phyloP scores from a whole-genome alignment of 768 basidiomycete species.

The Amanita fuliginea region DNA sequence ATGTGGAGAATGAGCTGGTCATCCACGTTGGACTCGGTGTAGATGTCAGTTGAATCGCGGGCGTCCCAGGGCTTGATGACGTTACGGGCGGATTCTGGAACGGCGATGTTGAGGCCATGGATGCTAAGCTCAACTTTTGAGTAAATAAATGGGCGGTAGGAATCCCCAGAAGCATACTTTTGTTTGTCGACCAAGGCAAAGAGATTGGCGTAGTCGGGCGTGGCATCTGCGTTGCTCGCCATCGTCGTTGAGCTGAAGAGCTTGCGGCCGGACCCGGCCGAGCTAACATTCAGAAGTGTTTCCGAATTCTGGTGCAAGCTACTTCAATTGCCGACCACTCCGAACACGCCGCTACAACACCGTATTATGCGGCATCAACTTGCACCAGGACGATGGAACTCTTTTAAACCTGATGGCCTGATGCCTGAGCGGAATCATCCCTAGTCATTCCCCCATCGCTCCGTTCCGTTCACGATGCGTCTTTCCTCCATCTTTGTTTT shows the following conservation, averaged over 20 bases:
- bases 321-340: too few relatives aligned
- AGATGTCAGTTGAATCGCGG: constrained; percentile 54
- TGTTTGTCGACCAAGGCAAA: constrained; percentile 53
- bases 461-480: too few relatives aligned
- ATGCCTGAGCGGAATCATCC: too few relatives aligned
- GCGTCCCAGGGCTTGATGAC: constrained; percentile 79
- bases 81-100: constrained; percentile 71
- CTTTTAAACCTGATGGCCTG: too few relatives aligned
- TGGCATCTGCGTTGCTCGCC: constrained; percentile 3
- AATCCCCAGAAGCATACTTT: constrained; percentile 33
- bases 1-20: constrained; percentile 83
- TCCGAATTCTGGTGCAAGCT: too few relatives aligned
- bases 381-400: too few relatives aligned
- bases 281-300: too few relatives aligned
- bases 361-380: too few relatives aligned
- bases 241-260: not conserved
- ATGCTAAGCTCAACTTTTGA: constrained; percentile 38
- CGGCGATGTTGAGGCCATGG: constrained; percentile 66
- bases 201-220: constrained; percentile 29
- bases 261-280: too few relatives aligned
- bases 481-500: too few relatives aligned
- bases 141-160: not conserved
- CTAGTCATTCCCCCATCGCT: too few relatives aligned
- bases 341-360: too few relatives aligned
- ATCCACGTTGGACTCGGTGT: constrained; percentile 71